Percentiles rank a stretch among this genome's conserved stretches.
phyloP scores from a whole-genome alignment of 345 rosid species.

The Cochlearia excelsa region DNA sequence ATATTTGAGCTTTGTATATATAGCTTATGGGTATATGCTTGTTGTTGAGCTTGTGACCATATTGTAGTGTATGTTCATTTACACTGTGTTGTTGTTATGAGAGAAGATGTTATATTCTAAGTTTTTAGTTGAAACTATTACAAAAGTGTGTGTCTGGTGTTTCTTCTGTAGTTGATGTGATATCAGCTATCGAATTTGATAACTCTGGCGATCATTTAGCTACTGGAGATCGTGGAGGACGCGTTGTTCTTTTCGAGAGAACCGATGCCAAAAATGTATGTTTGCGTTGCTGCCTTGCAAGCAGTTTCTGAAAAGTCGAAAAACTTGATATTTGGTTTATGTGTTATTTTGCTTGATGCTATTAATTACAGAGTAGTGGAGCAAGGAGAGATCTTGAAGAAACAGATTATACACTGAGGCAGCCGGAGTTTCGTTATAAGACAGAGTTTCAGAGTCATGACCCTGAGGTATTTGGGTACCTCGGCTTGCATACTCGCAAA shows the following conservation, averaged over 20 bases:
- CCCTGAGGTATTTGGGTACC: constrained; percentile 61
- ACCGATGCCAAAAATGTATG: constrained; percentile 67
- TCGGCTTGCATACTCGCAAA: neutral
- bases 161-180: constrained; percentile 72
- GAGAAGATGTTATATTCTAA: no score
- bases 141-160: constrained; percentile 13
- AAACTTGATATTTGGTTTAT: constrained; percentile 13
- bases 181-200: constrained; percentile 91
- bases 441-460: constrained; percentile 96
- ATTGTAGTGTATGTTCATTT: neutral
- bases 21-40: neutral
- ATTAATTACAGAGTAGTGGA: constrained; percentile 51
- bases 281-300: constrained; percentile 14
- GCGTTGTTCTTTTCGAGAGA: constrained; percentile 90
- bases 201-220: constrained; percentile 75
- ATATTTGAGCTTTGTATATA: neutral
- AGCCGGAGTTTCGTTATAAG: constrained; percentile 83
- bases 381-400: constrained; percentile 62
- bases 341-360: constrained; percentile 19
- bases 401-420: constrained; percentile 53
- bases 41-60: neutral
- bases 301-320: constrained; percentile 8
- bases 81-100: neutral
- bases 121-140: neutral
- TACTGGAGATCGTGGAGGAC: constrained; percentile 93